Base-by-base conservation (phyloP, 2,329 filamentous ascomycete genomes). In the Fusarium sp. region DNA sequence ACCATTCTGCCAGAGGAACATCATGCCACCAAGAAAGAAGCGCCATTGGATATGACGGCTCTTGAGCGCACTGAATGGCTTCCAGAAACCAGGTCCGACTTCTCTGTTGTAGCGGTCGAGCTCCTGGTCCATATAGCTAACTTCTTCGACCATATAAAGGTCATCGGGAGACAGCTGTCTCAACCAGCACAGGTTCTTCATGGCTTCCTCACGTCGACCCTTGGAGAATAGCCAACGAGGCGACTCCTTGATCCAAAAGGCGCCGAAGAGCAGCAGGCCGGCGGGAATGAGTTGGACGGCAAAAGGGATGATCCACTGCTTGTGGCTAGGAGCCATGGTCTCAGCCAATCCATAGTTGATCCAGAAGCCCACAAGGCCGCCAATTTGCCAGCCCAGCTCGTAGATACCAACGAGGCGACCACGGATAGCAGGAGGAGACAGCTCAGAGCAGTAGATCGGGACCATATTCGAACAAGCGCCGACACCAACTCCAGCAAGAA, bases 1-100 rank as follows among this genome's bases (percentile, higher is more conserved):
- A 37, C 89, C 89, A 72, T 94, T 94, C 78, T 95, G 92, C 84
- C 89, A 93, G 56, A 94, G 81, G 83, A 94, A 94, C 24, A 95
- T 83, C 73, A 92, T 86, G 47, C 87, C 86, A 30, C 92, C 91
- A n/a, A 94, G 83, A 76, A 92, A 86, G 78, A 95, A 89, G 39
- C 92, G 87, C 82, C 88, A 92, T 64, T 87, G 87, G 15, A 92
- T 84, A 72, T 85, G 85, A 56, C 80, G 82, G 70, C 87, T 80
- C 70, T 82, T 83, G 61, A 84, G 82, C 11, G 87, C 82, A 7
- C 81, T 80, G 79, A 93, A 92, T 0, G 90, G 90, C 77, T 89
- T 89, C 88, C 89, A 93, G 83, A 94, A 93, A 3, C 91, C 91
- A 15, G 86, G 78, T 4, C 91, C 91, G 40, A 93, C 86, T n/a